Conservation (phyloP, 2,329 filamentous ascomycete genomes). For the Clathrospora elynae region DNA sequence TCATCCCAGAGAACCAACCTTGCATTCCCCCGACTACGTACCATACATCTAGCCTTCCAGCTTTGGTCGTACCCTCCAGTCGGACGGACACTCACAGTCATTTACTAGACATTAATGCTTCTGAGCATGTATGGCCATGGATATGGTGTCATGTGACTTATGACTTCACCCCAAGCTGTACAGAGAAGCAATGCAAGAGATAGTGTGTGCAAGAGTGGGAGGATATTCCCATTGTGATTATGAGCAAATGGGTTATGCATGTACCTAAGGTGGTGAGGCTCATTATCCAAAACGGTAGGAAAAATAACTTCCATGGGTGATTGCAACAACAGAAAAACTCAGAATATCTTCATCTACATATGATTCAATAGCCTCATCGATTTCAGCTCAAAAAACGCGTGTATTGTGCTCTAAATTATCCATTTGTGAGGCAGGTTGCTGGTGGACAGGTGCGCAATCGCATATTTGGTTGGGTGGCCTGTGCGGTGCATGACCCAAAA, state of each 20-base stretch:
- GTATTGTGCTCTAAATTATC: too few relatives aligned
- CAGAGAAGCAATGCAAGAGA: slow-evolving; percentile 1
- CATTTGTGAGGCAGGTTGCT: too few relatives aligned
- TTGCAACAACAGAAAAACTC: not conserved
- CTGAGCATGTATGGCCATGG: slow-evolving; percentile 13
- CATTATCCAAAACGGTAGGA: slow-evolving; percentile 5
- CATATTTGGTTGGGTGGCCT: too few relatives aligned
- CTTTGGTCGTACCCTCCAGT: too few relatives aligned
- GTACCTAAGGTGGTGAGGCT: slow-evolving; percentile 2
- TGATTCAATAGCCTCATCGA: not conserved
- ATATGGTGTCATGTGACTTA: slow-evolving; percentile 3
- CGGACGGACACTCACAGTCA: too few relatives aligned
- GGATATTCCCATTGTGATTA: slow-evolving; percentile 5
- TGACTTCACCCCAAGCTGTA: slow-evolving; percentile 10
- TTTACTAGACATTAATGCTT: slow-evolving; percentile 9
- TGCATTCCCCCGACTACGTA: too few relatives aligned
- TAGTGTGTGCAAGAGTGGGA: slow-evolving; percentile 5
- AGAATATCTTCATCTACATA: not conserved
- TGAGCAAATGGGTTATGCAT: slow-evolving; percentile 6
- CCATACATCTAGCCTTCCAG: too few relatives aligned
- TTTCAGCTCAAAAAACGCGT: too few relatives aligned
- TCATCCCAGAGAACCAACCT: too few relatives aligned
- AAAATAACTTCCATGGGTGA: slow-evolving; percentile 10
- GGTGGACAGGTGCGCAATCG: too few relatives aligned
- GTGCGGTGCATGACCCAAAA: too few relatives aligned